Percentiles rank a stretch among this genome's conserved stretches.
Conservation (phyloP, 495 filamentous ascomycete species). For the Parathielavia hyrcaniae region DNA sequence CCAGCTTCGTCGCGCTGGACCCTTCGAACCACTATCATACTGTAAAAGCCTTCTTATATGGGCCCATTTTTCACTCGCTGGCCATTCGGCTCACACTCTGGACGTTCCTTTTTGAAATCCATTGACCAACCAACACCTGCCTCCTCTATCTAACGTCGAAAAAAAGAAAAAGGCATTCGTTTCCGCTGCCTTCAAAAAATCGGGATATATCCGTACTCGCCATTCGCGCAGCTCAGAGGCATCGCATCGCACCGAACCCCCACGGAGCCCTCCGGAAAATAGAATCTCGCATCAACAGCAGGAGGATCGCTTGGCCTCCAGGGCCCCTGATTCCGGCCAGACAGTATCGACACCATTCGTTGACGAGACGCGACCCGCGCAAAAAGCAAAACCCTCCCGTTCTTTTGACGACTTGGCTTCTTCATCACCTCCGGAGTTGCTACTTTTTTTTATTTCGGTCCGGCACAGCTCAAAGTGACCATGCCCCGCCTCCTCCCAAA, state of each 20-base stretch:
- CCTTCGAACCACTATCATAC: not conserved
- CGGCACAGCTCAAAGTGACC: conserved; percentile 12
- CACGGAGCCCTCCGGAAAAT: too few species aligned
- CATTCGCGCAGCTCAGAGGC: not conserved
- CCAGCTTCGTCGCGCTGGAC: not conserved
- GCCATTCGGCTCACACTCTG: not conserved
- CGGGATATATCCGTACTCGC: not conserved
- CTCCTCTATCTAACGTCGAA: not conserved
- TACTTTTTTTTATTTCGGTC: conserved; percentile 12
- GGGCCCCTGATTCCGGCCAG: not conserved
- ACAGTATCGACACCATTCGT: not conserved
- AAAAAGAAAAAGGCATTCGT: not conserved
- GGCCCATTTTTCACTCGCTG: conserved; percentile 21
- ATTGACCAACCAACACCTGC: conserved; percentile 2
- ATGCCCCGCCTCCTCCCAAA: conserved; percentile 25
- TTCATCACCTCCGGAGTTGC: conserved; percentile 6
- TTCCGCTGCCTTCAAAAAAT: conserved; percentile 3
- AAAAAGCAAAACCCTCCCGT: conserved; percentile 1
- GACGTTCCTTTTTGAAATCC: not conserved
- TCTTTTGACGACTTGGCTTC: not conserved
- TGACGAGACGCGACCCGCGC: not conserved
- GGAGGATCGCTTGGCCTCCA: too few species aligned
- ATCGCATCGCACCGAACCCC: not conserved
- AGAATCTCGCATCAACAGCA: not conserved
- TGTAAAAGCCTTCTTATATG: conserved; percentile 18